A percentile compares a stretch with the other conserved stretches of the same genome.
Conservation (phyloP, 345 rosid species). For the Adansonia digitata region DNA sequence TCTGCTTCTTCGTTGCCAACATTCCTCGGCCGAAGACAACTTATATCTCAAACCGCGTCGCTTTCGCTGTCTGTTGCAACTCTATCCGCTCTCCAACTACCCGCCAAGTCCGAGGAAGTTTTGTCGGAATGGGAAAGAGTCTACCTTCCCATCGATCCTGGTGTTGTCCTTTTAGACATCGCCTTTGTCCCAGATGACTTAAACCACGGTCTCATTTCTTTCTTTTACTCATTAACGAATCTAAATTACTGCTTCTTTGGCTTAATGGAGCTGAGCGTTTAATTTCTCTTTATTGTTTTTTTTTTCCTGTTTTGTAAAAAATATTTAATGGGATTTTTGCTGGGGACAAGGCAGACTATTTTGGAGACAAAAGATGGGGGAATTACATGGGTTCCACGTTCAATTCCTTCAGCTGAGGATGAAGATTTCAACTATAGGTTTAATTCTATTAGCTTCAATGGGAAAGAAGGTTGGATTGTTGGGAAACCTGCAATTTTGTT, state of each 20-base stretch:
- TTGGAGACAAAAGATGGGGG: slow-evolving; percentile 92
- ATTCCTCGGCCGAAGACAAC: slow-evolving; percentile 36
- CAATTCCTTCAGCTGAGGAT: slow-evolving; percentile 87
- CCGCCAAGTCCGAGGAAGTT: slow-evolving; percentile 46
- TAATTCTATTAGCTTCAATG: slow-evolving; percentile 77
- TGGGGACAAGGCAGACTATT: slow-evolving; percentile 85
- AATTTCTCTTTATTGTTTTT: background rate
- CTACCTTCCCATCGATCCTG: slow-evolving; percentile 71
- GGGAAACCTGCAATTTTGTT: slow-evolving; percentile 87
- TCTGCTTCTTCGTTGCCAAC: slow-evolving; percentile 18
- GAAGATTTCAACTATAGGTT: slow-evolving; percentile 96
- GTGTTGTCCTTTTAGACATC: slow-evolving; percentile 93
- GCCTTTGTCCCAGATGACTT: slow-evolving; percentile 79
- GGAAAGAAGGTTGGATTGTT: slow-evolving; percentile 96
- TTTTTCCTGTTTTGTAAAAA: background rate
- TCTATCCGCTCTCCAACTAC: slow-evolving; percentile 17
- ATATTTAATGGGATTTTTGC: slow-evolving; percentile 58
- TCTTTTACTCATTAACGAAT: background rate
- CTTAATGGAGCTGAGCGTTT: background rate
- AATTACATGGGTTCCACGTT: slow-evolving; percentile 68
- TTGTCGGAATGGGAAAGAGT: slow-evolving; percentile 83
- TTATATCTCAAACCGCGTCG: slow-evolving; percentile 50
- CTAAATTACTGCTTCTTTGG: background rate
- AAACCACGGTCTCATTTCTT: slow-evolving; percentile 43
- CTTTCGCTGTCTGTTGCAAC: slow-evolving; percentile 36